Percentiles rank a stretch among this genome's conserved stretches.
Conservation (phyloP, 2,329 filamentous ascomycete species). For the Cercospora beticola region DNA sequence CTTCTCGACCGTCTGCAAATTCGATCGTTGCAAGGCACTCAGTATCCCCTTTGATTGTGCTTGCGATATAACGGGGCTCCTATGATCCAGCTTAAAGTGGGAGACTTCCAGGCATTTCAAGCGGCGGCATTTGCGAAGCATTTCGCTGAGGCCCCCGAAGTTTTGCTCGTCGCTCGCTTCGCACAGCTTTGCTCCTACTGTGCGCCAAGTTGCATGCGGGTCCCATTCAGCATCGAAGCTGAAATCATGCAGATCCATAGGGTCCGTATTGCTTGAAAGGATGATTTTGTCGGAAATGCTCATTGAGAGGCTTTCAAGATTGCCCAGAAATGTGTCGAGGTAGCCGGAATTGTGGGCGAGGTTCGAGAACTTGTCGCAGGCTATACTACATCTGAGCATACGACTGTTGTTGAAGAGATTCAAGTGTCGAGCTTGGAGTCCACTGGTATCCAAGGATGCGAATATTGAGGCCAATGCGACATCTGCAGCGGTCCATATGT, state of each 20-base stretch:
- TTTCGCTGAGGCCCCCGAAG: not conserved
- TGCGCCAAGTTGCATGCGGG: not conserved
- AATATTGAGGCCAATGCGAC: not conserved
- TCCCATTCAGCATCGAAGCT: not conserved
- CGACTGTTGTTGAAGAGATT: not conserved
- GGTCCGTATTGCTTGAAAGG: not conserved
- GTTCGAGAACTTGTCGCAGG: not conserved
- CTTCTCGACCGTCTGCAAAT: not conserved
- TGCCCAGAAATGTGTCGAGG: not conserved
- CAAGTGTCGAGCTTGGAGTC: not conserved
- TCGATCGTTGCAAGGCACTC: not conserved
- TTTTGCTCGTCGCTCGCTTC: not conserved
- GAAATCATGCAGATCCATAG: not conserved
- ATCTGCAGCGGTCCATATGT: not conserved
- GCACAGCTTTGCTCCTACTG: not conserved
- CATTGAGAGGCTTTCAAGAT: not conserved
- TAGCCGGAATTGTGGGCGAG: not conserved
- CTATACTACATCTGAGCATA: not conserved
- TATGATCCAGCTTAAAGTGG: not conserved
- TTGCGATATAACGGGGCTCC: not conserved
- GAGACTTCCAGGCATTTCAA: not conserved
- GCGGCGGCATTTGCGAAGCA: not conserved
- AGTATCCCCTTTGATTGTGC: not conserved
- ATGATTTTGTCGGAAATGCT: not conserved
- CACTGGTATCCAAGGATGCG: not conserved